Evolutionary conservation across 2,329 filamentous ascomycete species (phyloP), one percentile per base, ranked within the genome.

Genomic region (Coniochaeta sp.): DNA sequence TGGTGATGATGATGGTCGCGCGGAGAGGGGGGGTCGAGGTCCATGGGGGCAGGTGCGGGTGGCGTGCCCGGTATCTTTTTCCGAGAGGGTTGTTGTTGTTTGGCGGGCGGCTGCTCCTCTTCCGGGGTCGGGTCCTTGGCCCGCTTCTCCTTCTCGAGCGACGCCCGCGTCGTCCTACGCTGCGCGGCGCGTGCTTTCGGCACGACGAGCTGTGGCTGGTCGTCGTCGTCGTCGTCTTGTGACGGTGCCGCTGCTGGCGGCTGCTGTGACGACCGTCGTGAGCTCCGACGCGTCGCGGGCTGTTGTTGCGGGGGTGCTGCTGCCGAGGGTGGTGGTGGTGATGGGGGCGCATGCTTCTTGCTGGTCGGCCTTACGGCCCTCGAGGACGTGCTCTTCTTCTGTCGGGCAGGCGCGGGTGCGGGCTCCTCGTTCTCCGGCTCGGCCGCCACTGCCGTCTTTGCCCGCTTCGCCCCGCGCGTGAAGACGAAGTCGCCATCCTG

Each of bases 401-500:
- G 74, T 59, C 76, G 67, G 36, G 67, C 68, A 14, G 71, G 65
- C 28, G 73, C 72, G 10, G 77, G 74, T 55, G 77, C 73, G 22
- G 74, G 71, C 60, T 79, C 76, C 50, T 73, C 58, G 69, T 74
- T 56, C 76, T 74, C 17, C 17, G 64, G 59, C 38, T 60, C 58
- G 4, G 58, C 26, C 10, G 75, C 71, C 60, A 81, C 76, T 61
- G 80, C 79, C 50, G 82, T 81, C 74, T 88, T 91, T 62, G 80
- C 79, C 68, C 83, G 76, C 69, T 89, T 89, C 12, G 86, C 79
- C 63, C 81, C 86, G 65, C 89, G 84, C 64, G 87, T 85, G 71
- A 92, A 93, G 61, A 85, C 79, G 67, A 93, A 93, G 63, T 90
- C 90, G 67, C 89, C 89, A 76, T 90, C 87, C 68, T 89, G 83